Percentiles rank a stretch among this genome's conserved stretches.
Evolutionary conservation across 768 basidiomycete genomes (phyloP).

Genomic region (Sarcodon sp.): DNA sequence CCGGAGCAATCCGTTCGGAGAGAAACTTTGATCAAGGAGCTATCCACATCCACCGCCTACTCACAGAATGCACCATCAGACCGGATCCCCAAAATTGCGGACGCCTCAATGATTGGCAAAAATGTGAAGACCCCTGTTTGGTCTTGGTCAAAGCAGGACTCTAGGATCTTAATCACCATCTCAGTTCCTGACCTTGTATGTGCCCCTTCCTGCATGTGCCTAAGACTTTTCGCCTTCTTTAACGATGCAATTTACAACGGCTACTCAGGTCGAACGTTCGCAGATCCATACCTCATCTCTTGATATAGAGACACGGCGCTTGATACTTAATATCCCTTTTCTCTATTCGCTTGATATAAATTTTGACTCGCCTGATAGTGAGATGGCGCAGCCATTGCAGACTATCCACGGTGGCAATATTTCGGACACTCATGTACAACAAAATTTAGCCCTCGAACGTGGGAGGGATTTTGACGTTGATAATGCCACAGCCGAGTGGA

Average conservation of each 20-base stretch:
- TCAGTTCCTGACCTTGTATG: constrained; percentile 48
- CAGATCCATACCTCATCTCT: constrained; percentile 36
- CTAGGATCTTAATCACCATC: constrained; percentile 29
- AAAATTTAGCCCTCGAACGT: constrained; percentile 40
- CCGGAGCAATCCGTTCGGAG: constrained; percentile 3
- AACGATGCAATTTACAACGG: neutral
- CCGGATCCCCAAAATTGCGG: no score
- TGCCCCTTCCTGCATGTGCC: constrained; percentile 6
- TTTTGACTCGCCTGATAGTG: constrained; percentile 39
- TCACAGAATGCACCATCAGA: neutral
- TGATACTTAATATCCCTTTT: constrained; percentile 38
- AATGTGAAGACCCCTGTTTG: constrained; percentile 13
- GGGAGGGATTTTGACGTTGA: constrained; percentile 50
- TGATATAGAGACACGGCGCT: constrained; percentile 50
- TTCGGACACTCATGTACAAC: constrained; percentile 7
- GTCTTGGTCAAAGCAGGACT: constrained; percentile 43
- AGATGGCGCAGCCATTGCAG: constrained; percentile 16
- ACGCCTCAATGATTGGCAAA: no score
- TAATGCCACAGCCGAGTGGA: constrained; percentile 55
- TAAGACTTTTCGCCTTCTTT: constrained; percentile 3
- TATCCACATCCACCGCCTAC: neutral
- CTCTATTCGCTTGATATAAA: constrained; percentile 44
- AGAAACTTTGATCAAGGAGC: neutral
- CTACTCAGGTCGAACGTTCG: constrained; percentile 27
- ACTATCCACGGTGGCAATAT: constrained; percentile 7